phyloP scores from a whole-genome alignment of 1,284 basidiomycete species.

The Albatrellus sp. region DNA sequence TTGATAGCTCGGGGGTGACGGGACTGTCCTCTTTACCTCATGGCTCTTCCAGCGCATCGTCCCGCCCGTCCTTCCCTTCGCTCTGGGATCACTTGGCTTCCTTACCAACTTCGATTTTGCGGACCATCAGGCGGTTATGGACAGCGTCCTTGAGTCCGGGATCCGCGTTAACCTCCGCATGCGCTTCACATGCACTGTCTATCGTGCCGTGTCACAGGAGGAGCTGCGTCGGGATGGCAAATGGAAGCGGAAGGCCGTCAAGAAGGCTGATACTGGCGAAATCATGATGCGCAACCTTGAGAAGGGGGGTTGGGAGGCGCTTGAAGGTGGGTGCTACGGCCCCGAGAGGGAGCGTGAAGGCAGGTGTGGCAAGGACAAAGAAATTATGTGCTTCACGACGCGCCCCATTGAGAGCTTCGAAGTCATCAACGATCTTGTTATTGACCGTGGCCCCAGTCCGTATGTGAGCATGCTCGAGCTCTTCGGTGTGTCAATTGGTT shows the following conservation, averaged over 20 bases:
- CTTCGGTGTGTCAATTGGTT: slow-evolving; percentile 58
- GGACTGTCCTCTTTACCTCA: slow-evolving; percentile 96
- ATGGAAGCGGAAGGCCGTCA: slow-evolving; percentile 65
- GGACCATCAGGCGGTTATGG: slow-evolving; percentile 80
- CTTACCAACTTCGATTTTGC: slow-evolving; percentile 97
- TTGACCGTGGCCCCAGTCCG: slow-evolving; percentile 95
- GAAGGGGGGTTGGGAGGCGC: slow-evolving; percentile 85
- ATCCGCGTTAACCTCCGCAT: slow-evolving; percentile 97
- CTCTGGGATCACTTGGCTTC: slow-evolving; percentile 97
- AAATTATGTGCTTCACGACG: slow-evolving; percentile 97
- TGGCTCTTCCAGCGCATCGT: slow-evolving; percentile 99
- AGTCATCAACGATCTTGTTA: slow-evolving; percentile 95
- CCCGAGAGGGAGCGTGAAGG: slow-evolving; percentile 27
- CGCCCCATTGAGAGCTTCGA: slow-evolving; percentile 95
- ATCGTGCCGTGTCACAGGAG: slow-evolving; percentile 73
- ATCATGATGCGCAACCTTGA: slow-evolving; percentile 89
- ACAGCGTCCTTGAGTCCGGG: slow-evolving; percentile 82
- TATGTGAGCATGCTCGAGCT: slow-evolving; percentile 94
- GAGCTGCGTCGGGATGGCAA: slow-evolving; percentile 30
- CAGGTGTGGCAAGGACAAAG: slow-evolving; percentile 69
- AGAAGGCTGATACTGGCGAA: slow-evolving; percentile 85
- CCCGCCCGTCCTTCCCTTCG: slow-evolving; percentile 94
- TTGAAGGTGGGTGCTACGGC: slow-evolving; percentile 61
- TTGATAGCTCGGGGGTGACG: slow-evolving; percentile 86
- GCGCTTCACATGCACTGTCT: slow-evolving; percentile 98